Percentiles rank a stretch among this genome's conserved stretches.
Conservation (phyloP, 2,329 filamentous ascomycete genomes). For the Trichoderma cornu-damae region DNA sequence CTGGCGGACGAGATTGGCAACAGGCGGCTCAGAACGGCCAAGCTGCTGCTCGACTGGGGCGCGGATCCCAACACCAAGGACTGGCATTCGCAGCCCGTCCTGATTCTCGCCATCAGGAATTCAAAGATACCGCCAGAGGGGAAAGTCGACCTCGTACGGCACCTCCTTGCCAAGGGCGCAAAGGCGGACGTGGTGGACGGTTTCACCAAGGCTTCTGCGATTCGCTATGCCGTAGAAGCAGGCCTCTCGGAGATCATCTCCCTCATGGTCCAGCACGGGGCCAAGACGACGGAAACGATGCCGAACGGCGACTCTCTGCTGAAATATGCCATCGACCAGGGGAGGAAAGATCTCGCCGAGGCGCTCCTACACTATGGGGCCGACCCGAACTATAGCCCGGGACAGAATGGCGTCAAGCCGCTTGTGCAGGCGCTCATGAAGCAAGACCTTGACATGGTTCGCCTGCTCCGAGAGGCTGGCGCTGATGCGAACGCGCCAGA, state of each 20-base stretch:
- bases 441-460: slow-evolving; percentile 28
- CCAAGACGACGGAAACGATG: slow-evolving; percentile 28
- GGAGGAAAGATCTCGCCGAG: slow-evolving; percentile 23
- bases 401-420: slow-evolving; percentile 31
- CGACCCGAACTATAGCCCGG: slow-evolving; percentile 28
- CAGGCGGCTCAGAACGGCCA: slow-evolving; percentile 30
- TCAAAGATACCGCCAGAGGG: slow-evolving; percentile 25
- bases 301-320: slow-evolving; percentile 30
- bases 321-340: slow-evolving; percentile 29
- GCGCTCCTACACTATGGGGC: slow-evolving; percentile 32
- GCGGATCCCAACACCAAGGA: slow-evolving; percentile 33
- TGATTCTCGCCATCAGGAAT: slow-evolving; percentile 31
- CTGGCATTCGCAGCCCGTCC: slow-evolving; percentile 29
- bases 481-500: slow-evolving; percentile 25
- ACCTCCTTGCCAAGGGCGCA: slow-evolving; percentile 34
- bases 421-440: slow-evolving; percentile 31
- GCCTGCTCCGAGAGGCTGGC: slow-evolving; percentile 28
- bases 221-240: slow-evolving; percentile 27
- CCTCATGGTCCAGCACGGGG: slow-evolving; percentile 30
- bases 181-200: slow-evolving; percentile 28
- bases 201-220: slow-evolving; percentile 22
- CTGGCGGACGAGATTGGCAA: slow-evolving; percentile 32
- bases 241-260: slow-evolving; percentile 25
- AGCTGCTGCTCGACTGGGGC: slow-evolving; percentile 32
- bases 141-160: slow-evolving; percentile 26